Conservation (phyloP, 345 rosid species). For the Gossypium thurberi region DNA sequence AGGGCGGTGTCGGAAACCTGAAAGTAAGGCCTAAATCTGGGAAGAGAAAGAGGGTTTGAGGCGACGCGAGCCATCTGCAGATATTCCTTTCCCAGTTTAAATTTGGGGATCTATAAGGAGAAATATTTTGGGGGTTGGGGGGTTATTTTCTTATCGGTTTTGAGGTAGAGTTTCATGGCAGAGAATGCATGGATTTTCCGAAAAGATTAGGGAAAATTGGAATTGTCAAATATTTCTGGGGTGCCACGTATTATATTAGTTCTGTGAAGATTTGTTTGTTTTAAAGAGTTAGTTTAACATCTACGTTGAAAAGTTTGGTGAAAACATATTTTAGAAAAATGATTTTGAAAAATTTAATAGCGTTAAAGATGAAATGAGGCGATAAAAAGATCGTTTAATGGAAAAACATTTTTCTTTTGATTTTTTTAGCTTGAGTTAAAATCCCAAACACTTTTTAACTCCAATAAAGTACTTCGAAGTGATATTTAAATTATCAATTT, state of each 20-base stretch:
- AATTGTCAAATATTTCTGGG: not conserved
- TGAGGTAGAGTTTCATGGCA: constrained; percentile 3
- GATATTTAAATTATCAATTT: too few relatives aligned
- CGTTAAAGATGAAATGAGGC: too few relatives aligned
- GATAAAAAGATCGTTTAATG: too few relatives aligned
- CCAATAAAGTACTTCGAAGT: too few relatives aligned
- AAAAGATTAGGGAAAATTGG: not conserved
- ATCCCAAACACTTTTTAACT: too few relatives aligned
- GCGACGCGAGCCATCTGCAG: constrained; percentile 5
- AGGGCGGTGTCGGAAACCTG: constrained; percentile 7
- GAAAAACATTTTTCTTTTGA: too few relatives aligned
- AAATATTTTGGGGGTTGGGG: not conserved
- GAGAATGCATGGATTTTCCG: constrained; percentile 5
- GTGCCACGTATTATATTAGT: not conserved
- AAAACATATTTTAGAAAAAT: too few relatives aligned
- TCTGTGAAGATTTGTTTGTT: not conserved
- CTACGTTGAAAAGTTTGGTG: too few relatives aligned
- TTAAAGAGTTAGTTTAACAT: too few relatives aligned
- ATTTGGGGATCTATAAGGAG: not conserved
- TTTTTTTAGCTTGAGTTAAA: too few relatives aligned
- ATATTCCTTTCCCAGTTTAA: not conserved
- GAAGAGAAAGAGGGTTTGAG: constrained; percentile 34
- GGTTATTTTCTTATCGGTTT: not conserved
- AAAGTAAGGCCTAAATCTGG: constrained; percentile 30
- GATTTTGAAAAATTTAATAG: too few relatives aligned